Base-by-base conservation (phyloP, 345 rosid species). In the Gossypium australe region DNA sequence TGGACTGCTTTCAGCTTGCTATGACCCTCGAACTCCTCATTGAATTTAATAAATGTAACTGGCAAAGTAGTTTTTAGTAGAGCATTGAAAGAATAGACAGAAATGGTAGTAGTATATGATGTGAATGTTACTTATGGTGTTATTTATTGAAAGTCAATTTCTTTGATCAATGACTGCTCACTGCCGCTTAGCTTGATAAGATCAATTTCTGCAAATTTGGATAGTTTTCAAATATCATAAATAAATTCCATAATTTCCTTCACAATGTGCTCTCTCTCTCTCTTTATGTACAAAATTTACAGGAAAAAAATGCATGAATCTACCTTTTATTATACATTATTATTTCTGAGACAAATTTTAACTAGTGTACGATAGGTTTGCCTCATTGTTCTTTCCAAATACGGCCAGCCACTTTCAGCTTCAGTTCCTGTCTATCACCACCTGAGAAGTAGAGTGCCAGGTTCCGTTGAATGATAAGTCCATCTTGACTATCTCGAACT, bases 401-500 rank as follows among this genome's bases (percentile, higher is more conserved):
- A 22, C 92, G 86, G 45, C 98, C 98, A 0, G 98, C 86, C 59
- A 94, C 85, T 78, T 91, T 83, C 80, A 94, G 72, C 86, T 92
- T 92, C 71, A 94, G 92, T 78, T 94, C 98, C 65, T 86, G 85
- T 82, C 89, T 88, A 62, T 90, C 96, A n/a, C 89, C 89, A 1
- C 93, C 92, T 0, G 96, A 94, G 78, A 94, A 94, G 85, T 84
- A 92, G 49, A 94, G 90, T 25, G 97, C 98, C 87, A 92, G 53
- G 78, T 86, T 94, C 76, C 92, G 84, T 53, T 89, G 93, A 67
- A 94, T 89, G 47, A 92, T 87, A 14, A 94, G 92, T 16, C 97
- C 97, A 10, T 92, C 96, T 51, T 85, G 91, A 83, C 97, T 90
- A 79, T 92, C 98, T 0, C 96, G 89, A 55, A 94, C 96, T 84